phyloP scores from a whole-genome alignment of 2,329 filamentous ascomycete genomes.

The Graphilbum ipis-grandicollis region DNA sequence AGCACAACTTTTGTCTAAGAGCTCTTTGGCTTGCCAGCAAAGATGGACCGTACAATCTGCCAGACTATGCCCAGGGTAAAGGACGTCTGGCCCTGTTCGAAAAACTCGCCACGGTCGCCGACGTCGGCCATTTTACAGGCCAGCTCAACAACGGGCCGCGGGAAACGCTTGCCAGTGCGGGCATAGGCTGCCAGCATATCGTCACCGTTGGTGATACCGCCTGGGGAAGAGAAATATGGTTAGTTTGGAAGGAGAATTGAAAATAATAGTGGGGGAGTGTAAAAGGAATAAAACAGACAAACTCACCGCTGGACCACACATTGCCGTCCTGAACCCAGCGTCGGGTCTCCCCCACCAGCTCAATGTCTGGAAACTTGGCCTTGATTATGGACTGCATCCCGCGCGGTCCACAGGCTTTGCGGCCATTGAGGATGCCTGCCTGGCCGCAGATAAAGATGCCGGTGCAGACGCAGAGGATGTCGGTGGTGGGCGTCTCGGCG shows the following conservation, averaged over 20 bases:
- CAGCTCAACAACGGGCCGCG: conserved; percentile 24
- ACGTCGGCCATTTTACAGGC: conserved; percentile 26
- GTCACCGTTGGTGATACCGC: conserved; percentile 38
- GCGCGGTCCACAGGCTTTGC: conserved; percentile 27
- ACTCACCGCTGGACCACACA: conserved; percentile 35
- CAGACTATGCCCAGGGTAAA: conserved; percentile 19
- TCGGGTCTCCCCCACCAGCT: conserved; percentile 22
- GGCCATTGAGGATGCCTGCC: conserved; percentile 29
- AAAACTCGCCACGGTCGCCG: conserved; percentile 28
- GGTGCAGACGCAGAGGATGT: conserved; percentile 34
- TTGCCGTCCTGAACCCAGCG: conserved; percentile 35
- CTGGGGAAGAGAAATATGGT: too few species aligned
- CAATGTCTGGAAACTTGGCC: conserved; percentile 1
- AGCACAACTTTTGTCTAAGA: too few species aligned
- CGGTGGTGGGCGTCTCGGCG: conserved; percentile 18
- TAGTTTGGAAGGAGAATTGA: not conserved
- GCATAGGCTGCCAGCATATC: conserved; percentile 36
- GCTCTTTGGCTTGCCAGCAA: conserved; percentile 7
- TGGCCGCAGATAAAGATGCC: conserved; percentile 29
- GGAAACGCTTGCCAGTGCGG: conserved; percentile 24
- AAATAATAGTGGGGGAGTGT: not conserved
- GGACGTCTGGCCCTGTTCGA: conserved; percentile 17
- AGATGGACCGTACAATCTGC: conserved; percentile 20
- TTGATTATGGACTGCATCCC: conserved; percentile 3
- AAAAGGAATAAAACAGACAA: too few species aligned